Base-by-base conservation (phyloP, 1,284 basidiomycete genomes). In the Papiliotrema terrestris region DNA sequence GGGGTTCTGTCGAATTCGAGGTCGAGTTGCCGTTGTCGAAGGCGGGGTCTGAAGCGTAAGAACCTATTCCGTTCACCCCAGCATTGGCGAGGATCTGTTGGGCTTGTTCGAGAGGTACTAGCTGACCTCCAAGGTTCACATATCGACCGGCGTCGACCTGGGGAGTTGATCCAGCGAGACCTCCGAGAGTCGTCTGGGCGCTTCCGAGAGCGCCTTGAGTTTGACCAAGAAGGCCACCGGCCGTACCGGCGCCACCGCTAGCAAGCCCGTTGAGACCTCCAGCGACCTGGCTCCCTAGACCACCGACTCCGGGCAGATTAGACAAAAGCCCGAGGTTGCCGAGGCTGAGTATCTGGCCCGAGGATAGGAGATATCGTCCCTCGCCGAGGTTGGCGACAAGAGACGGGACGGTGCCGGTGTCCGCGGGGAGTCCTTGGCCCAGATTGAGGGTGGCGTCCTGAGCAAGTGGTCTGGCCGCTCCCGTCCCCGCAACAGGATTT, bases 311-410 rank as follows among this genome's bases (percentile, higher is more conserved):
- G 22, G 19, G 19, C n/a, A 44, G 43, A 41, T 41, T n/a, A 17
- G 17, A n/a, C 39, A 17, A 5, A 15, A 8, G 6, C 17, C 39
- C 39, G n/a, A 37, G 43, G n/a, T 37, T 45, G 42, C 13, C 29
- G 20, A 53, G 22, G 11, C 38, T n/a, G 36, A 54, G 22, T 36
- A 54, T 23, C 22, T 48, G 45, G 6, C 52, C 52, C 3, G 32
- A n/a, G 19, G 54, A 50, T 14, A 38, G n/a, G 32, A 55, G 48
- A 32, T 45, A 49, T 22, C 32, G 29, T 3, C 54, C 54, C n/a
- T 46, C 42, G 23, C 54, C 54, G 22, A 55, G 47, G 26, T 45
- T 45, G n/a, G 54, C 54, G 2, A 55, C 41, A 13, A 50, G 2
- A 20, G 13, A n/a, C 4, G 37, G 43, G 3, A 42, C 23, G 17